phyloP scores from a whole-genome alignment of 768 basidiomycete genomes.

The Xerocomus brunneocitrinus region DNA sequence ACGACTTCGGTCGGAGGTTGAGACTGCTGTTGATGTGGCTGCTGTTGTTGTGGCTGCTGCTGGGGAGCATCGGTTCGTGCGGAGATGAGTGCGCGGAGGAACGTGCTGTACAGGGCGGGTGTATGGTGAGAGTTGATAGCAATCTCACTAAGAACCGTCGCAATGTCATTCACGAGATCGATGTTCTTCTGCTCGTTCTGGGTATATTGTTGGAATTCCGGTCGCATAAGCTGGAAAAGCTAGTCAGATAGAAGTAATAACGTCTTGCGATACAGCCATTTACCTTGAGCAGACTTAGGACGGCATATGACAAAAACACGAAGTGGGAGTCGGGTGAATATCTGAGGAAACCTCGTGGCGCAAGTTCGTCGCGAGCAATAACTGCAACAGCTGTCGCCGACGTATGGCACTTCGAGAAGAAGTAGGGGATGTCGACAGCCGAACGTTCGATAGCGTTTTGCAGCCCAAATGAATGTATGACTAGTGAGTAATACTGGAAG shows the following conservation, averaged over 20 bases:
- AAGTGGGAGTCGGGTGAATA: conserved; percentile 90
- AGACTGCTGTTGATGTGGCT: conserved; percentile 12
- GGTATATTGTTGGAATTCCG: conserved; percentile 75
- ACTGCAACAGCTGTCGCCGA: conserved; percentile 66
- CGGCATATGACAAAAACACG: conserved; percentile 89
- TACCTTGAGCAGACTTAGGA: conserved; percentile 89
- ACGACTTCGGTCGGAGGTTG: conserved; percentile 18
- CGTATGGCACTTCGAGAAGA: conserved; percentile 75
- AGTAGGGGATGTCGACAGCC: conserved; percentile 71
- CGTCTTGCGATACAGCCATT: conserved; percentile 8
- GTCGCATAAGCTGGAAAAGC: conserved; percentile 64
- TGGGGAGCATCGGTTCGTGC: conserved; percentile 37
- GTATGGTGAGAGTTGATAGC: conserved; percentile 82
- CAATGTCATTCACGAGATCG: conserved; percentile 72
- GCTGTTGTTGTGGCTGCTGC: conserved; percentile 16
- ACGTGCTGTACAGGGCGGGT: conserved; percentile 82
- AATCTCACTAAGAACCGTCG: conserved; percentile 69
- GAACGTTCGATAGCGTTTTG: conserved; percentile 90
- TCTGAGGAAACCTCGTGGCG: conserved; percentile 68
- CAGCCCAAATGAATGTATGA: conserved; percentile 93
- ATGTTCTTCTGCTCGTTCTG: conserved; percentile 71
- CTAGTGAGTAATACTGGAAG: conserved; percentile 80
- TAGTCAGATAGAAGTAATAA: conserved; percentile 9
- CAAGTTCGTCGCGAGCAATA: conserved; percentile 74
- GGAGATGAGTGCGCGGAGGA: conserved; percentile 73